Conservation (phyloP, 2,329 filamentous ascomycete species). For the Ophiognomonia clavigignenti-juglandacearum region DNA sequence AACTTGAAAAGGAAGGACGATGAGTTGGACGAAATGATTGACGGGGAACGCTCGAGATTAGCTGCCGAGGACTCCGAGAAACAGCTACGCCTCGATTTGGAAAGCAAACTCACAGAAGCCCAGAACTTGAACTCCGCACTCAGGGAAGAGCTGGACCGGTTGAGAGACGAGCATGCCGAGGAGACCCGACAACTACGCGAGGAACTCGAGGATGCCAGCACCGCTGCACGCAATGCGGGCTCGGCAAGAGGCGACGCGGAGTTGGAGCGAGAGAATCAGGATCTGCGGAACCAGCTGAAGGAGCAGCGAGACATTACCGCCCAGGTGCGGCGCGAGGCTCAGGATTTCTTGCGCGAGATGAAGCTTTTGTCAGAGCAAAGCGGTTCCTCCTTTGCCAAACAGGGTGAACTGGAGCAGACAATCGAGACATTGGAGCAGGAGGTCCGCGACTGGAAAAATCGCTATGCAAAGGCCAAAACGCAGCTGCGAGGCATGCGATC, state of each 20-base stretch:
- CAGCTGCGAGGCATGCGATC: slow-evolving; percentile 78
- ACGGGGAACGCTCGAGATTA: slow-evolving; percentile 51
- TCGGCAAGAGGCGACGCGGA: slow-evolving; percentile 40
- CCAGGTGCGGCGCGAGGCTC: slow-evolving; percentile 79
- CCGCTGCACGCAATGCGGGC: slow-evolving; percentile 25
- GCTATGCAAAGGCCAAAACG: slow-evolving; percentile 83
- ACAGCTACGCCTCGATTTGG: slow-evolving; percentile 60
- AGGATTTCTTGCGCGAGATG: slow-evolving; percentile 85
- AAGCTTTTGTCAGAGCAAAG: slow-evolving; percentile 76
- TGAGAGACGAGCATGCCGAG: slow-evolving; percentile 63
- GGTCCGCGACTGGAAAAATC: slow-evolving; percentile 82
- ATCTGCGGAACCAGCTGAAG: slow-evolving; percentile 57
- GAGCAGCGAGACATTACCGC: slow-evolving; percentile 81
- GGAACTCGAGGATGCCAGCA: slow-evolving; percentile 53
- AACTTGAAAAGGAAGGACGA: slow-evolving; percentile 63
- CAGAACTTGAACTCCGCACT: slow-evolving; percentile 75
- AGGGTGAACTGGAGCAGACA: slow-evolving; percentile 70
- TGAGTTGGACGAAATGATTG: slow-evolving; percentile 56
- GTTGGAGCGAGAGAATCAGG: slow-evolving; percentile 63
- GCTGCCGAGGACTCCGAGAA: slow-evolving; percentile 56
- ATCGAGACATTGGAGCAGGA: slow-evolving; percentile 76
- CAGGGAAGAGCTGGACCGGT: slow-evolving; percentile 70
- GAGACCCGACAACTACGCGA: slow-evolving; percentile 59
- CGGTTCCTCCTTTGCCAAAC: slow-evolving; percentile 71
- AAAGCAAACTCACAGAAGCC: slow-evolving; percentile 68